Percentiles rank a stretch among this genome's conserved stretches.
phyloP scores from a whole-genome alignment of 371 early-diverging fungal species.

The Blastocladiella emersonii region DNA sequence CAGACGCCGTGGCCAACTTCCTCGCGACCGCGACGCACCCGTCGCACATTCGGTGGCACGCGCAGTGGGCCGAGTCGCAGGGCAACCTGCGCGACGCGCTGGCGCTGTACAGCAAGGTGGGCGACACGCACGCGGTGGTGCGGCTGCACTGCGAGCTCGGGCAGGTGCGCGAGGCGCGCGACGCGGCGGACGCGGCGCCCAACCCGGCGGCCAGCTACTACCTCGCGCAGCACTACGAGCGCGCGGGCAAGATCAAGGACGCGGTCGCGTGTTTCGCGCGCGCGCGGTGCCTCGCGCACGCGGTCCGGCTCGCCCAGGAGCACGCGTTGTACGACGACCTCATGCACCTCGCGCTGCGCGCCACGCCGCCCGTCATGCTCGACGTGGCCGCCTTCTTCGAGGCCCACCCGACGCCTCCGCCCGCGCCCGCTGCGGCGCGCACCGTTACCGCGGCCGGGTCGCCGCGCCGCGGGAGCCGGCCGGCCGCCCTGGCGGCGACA shows the following conservation, averaged over 20 bases:
- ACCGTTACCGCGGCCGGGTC: conserved; percentile 13
- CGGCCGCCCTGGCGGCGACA: background rate
- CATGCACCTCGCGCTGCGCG: conserved; percentile 27
- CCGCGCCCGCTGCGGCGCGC: conserved; percentile 17
- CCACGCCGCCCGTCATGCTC: conserved; percentile 18
- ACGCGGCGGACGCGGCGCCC: conserved; percentile 16
- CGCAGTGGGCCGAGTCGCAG: conserved; percentile 27
- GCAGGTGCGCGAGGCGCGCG: conserved; percentile 20
- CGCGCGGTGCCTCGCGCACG: conserved; percentile 28
- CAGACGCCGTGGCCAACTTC: background rate
- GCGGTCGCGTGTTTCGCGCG: conserved; percentile 25
- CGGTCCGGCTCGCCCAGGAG: conserved; percentile 31
- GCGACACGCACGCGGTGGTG: conserved; percentile 24
- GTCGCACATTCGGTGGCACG: conserved; percentile 27
- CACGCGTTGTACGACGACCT: conserved; percentile 21
- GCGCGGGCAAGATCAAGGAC: conserved; percentile 23
- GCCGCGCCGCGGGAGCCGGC: background rate
- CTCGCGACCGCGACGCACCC: background rate
- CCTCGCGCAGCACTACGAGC: conserved; percentile 28
- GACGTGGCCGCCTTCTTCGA: conserved; percentile 25
- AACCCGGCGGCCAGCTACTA: conserved; percentile 22
- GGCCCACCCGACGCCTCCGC: conserved; percentile 17
- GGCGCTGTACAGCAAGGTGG: conserved; percentile 21
- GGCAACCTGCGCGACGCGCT: conserved; percentile 20
- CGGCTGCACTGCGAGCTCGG: conserved; percentile 26